Base-by-base conservation (phyloP, 83 land plant species). In the Diphasiastrum complanatum region DNA sequence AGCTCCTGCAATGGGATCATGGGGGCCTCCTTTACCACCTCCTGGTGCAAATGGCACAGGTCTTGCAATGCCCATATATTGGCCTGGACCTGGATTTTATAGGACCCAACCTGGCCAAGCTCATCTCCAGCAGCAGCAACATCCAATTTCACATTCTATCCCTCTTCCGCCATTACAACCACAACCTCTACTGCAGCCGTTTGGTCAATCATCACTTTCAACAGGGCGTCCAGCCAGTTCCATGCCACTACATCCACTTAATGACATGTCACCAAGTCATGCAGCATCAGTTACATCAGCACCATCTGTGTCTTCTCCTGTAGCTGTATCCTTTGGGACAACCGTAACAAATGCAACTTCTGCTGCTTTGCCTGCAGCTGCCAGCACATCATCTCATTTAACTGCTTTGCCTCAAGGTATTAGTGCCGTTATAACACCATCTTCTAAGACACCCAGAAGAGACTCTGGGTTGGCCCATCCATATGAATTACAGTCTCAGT, bases 1-100 rank as follows among this genome's bases (percentile, higher is more conserved):
- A 29, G 69, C 71, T 8, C 79, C 67, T 14, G 81, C 63, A 48
- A 24, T 84, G 27, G 82, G 82, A 1, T 66, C 85, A 19, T 85
- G 87, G 96, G 96, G 83, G 11, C 51, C 23, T 48, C 62, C 84
- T 37, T 79, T 78, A 30, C 61, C 75, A 2, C 74, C 80, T n/a
- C 83, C 81, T 22, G 79, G 63, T 37, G 73, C 74, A 46, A 89
- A 71, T 78, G 89, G 82, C 14, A 66, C 71, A 12, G 62, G 79
- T 11, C 57, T 87, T 32, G 79, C 72, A 5, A 83, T 83, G 87
- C 93, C 93, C 26, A 80, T 89, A 83, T 89, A 89, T 35, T 85
- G 89, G 89, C n/a, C n/a, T n/a, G n/a, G n/a, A n/a, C 85, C 60
- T 50, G 96, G 90, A 43, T 85, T 66, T 45, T 89, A 89, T 73